Conservation (phyloP, 2,329 filamentous ascomycete genomes). For the Rugonectria rugulosa region DNA sequence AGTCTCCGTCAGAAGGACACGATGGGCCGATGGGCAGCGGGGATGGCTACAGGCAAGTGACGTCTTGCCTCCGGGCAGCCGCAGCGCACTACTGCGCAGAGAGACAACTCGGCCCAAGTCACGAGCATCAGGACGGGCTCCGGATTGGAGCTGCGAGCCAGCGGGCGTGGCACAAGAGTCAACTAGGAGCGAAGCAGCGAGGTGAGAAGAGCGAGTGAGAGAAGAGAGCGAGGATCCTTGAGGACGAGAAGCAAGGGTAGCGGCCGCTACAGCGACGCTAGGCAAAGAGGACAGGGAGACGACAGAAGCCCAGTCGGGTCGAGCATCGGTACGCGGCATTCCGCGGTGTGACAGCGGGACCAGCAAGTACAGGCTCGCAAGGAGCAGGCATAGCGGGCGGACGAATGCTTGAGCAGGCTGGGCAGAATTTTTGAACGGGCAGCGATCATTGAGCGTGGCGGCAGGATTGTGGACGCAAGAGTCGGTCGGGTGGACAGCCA, state of each 20-base stretch:
- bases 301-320: neutral
- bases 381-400: neutral
- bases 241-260: conserved; percentile 4
- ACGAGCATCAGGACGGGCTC: conserved; percentile 26
- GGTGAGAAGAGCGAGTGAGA: conserved; percentile 22
- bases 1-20: conserved; percentile 19
- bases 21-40: conserved; percentile 26
- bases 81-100: conserved; percentile 22
- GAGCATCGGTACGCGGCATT: conserved; percentile 20
- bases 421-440: conserved; percentile 10
- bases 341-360: conserved; percentile 18
- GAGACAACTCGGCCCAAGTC: conserved; percentile 27
- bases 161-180: conserved; percentile 20
- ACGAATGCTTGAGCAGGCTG: neutral
- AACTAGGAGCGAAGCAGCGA: too few species aligned
- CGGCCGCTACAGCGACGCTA: conserved; percentile 22
- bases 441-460: conserved; percentile 27
- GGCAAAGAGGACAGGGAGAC: neutral
- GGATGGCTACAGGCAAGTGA: conserved; percentile 27
- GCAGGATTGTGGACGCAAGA: conserved; percentile 31
- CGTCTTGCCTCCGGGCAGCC: conserved; percentile 28
- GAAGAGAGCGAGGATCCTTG: neutral
- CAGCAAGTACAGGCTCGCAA: conserved; percentile 24
- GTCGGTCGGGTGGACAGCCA: conserved; percentile 35
- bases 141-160: conserved; percentile 17